Evolutionary conservation across 768 basidiomycete genomes (phyloP).

Genomic region (Pulveroboletus sp.): DNA sequence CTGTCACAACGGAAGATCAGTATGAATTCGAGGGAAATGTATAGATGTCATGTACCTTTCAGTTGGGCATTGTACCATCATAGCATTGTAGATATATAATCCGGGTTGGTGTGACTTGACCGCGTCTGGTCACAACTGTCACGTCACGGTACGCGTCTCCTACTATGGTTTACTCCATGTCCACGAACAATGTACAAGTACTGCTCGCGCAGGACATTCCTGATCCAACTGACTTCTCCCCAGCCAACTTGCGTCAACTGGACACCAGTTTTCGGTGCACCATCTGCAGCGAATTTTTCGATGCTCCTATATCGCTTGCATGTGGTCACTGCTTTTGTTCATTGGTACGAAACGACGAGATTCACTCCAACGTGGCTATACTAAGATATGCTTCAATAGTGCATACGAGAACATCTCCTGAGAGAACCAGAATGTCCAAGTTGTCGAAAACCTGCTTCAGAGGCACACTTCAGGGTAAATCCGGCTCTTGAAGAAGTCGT

Average conservation of each 20-base stretch:
- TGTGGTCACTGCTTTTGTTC: slow-evolving; percentile 89
- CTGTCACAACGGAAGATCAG: slow-evolving; percentile 38
- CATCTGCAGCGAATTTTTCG: slow-evolving; percentile 74
- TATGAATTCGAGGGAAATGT: slow-evolving; percentile 44
- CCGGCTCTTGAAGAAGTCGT: slow-evolving; percentile 69
- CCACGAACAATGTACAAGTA: slow-evolving; percentile 26
- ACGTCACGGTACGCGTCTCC: slow-evolving; percentile 16
- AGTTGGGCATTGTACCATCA: slow-evolving; percentile 25
- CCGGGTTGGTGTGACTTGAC: slow-evolving; percentile 16
- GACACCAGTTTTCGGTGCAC: slow-evolving; percentile 69
- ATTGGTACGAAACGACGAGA: slow-evolving; percentile 42
- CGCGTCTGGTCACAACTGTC: slow-evolving; percentile 20
- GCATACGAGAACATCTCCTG: slow-evolving; percentile 59
- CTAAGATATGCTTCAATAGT: slow-evolving; percentile 42
- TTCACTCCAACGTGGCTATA: not conserved
- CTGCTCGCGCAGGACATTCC: slow-evolving; percentile 38
- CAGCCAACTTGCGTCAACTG: slow-evolving; percentile 54
- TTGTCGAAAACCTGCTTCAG: slow-evolving; percentile 59
- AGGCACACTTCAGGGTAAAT: slow-evolving; percentile 66
- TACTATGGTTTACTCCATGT: slow-evolving; percentile 12
- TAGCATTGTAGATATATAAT: slow-evolving; percentile 5
- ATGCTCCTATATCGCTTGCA: slow-evolving; percentile 65
- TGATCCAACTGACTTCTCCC: slow-evolving; percentile 73
- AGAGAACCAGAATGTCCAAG: slow-evolving; percentile 68
- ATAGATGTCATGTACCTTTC: slow-evolving; percentile 17